These are phyloP conservation scores for Elsinoe necatrix DNA, from an alignment of 2,329 filamentous ascomycete genomes.

Conservation along the genomic window DNA sequence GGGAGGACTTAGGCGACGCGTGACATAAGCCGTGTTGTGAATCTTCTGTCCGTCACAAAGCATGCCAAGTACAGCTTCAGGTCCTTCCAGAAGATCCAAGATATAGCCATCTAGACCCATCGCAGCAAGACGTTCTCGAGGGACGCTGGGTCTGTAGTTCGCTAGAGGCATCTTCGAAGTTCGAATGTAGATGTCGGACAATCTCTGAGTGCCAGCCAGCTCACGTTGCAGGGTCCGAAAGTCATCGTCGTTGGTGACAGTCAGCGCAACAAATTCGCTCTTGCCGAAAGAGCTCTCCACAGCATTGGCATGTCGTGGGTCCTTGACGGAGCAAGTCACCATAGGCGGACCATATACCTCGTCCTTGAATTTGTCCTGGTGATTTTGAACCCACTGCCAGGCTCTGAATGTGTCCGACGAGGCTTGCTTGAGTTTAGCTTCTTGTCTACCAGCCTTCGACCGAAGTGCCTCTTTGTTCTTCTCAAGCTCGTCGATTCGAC, in stretches of 20 bases:
- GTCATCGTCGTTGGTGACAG: constrained; percentile 66
- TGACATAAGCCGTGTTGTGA: constrained; percentile 58
- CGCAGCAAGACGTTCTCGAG: constrained; percentile 44
- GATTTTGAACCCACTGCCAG: constrained; percentile 73
- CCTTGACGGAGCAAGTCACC: constrained; percentile 69
- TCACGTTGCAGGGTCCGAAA: constrained; percentile 62
- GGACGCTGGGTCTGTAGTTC: constrained; percentile 48
- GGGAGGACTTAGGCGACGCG: constrained; percentile 54
- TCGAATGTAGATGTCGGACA: constrained; percentile 65
- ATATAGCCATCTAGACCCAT: constrained; percentile 73
- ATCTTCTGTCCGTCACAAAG: constrained; percentile 66
- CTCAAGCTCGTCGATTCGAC: constrained; percentile 36
- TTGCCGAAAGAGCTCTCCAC: constrained; percentile 50
- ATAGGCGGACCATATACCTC: constrained; percentile 74
- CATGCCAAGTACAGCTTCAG: constrained; percentile 77
- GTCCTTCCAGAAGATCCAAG: constrained; percentile 69
- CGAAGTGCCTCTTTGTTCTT: constrained; percentile 53
- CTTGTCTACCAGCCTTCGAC: constrained; percentile 66
- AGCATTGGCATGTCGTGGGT: constrained; percentile 55
- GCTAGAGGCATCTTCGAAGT: constrained; percentile 49
- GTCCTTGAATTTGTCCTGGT: constrained; percentile 61
- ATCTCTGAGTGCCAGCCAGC: constrained; percentile 53
- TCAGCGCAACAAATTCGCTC: constrained; percentile 55
- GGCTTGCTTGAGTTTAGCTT: constrained; percentile 52
- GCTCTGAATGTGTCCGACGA: constrained; percentile 58